Conservation (phyloP, 805 yeast species). For the Candida krabiensis region DNA sequence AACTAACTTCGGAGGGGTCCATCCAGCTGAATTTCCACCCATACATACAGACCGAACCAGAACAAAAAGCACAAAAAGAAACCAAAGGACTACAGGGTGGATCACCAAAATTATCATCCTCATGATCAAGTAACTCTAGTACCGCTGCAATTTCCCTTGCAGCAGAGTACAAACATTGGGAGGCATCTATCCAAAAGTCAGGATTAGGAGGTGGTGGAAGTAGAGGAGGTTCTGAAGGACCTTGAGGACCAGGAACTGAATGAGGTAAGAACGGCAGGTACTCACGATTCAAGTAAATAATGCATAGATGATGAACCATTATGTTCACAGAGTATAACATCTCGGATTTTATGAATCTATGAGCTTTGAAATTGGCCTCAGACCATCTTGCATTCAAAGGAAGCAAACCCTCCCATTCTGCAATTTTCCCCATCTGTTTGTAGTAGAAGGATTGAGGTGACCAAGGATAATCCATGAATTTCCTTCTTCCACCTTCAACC, state of each 20-base stretch:
- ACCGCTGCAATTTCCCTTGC: constrained; percentile 9
- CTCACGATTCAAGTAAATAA: constrained; percentile 9
- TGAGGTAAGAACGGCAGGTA: constrained; percentile 13
- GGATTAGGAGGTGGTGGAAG: constrained; percentile 9
- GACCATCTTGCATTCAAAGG: constrained; percentile 6
- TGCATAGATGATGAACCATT: constrained; percentile 5
- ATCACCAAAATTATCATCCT: constrained; percentile 1
- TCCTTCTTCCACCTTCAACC: constrained; percentile 9
- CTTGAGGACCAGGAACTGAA: constrained; percentile 8
- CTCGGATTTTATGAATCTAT: constrained; percentile 4
- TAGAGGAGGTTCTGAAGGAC: constrained; percentile 10
- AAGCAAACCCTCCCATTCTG: constrained; percentile 1
- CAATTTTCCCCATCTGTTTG: not conserved
- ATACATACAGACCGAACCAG: constrained; percentile 6
- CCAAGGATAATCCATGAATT: constrained; percentile 5
- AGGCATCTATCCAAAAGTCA: constrained; percentile 2
- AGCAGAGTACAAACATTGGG: constrained; percentile 1
- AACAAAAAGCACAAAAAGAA: constrained; percentile 9
- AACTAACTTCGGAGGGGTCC: constrained; percentile 2
- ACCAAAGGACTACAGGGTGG: constrained; percentile 6
- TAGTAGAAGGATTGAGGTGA: constrained; percentile 2
- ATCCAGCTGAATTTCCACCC: constrained; percentile 12
- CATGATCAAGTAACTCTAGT: constrained; percentile 1
- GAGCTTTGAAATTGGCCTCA: constrained; percentile 1
- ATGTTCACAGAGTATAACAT: not conserved